These are phyloP conservation scores for Chlamydomonas schloesseri DNA, from an alignment of 139 green algal species.

Conservation along the genomic window DNA sequence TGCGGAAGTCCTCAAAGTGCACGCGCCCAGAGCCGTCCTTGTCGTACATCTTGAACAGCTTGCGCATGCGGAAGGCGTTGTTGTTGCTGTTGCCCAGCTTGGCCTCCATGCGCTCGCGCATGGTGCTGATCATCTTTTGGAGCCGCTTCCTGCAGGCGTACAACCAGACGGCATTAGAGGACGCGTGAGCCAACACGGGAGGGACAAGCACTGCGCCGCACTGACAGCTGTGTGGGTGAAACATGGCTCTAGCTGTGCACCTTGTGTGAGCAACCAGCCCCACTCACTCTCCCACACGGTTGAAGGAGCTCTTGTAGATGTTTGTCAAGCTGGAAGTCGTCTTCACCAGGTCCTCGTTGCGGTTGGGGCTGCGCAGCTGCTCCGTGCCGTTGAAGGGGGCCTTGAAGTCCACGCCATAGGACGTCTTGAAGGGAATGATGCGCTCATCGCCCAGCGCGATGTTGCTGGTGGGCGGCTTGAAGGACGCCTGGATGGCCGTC, in stretches of 20 bases:
- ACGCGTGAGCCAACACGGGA: too few relatives aligned
- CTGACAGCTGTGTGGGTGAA: too few relatives aligned
- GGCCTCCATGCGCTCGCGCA: constrained; percentile 82
- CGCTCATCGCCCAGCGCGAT: constrained; percentile 76
- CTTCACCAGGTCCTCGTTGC: constrained; percentile 79
- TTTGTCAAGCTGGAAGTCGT: constrained; percentile 67
- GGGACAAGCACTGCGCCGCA: too few relatives aligned
- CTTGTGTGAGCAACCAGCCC: too few relatives aligned
- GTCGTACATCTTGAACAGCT: constrained; percentile 87
- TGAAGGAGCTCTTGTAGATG: constrained; percentile 76
- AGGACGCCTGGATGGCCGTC: constrained; percentile 64
- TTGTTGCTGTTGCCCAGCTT: constrained; percentile 84
- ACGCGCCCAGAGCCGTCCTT: constrained; percentile 73
- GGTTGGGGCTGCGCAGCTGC: constrained; percentile 78
- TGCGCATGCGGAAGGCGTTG: constrained; percentile 86
- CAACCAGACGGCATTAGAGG: too few relatives aligned
- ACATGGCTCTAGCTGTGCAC: too few relatives aligned
- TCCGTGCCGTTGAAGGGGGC: constrained; percentile 69
- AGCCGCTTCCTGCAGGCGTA: constrained; percentile 71
- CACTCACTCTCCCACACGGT: constrained; percentile 83
- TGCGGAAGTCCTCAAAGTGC: constrained; percentile 82
- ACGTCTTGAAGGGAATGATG: constrained; percentile 78
- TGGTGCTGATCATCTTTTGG: constrained; percentile 80
- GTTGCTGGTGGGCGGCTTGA: constrained; percentile 74
- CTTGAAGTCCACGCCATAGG: constrained; percentile 75